Percentiles rank a stretch among this genome's conserved stretches.
Evolutionary conservation across 345 rosid genomes (phyloP).

Genomic region (Eutrema yunnanense): DNA sequence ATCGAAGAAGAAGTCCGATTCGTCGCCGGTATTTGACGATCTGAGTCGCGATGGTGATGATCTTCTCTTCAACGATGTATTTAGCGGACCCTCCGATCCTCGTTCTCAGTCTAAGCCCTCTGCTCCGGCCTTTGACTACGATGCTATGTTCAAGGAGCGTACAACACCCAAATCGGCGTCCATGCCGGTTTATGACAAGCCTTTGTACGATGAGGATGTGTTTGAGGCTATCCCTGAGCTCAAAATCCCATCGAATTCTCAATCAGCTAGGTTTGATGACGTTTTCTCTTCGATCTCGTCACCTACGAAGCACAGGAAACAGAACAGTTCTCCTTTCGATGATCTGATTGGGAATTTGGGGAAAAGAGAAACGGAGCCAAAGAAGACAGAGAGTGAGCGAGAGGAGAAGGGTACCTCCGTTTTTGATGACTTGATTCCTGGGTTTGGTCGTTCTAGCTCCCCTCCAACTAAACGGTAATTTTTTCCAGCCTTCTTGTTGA

Average conservation of each 20-base stretch:
- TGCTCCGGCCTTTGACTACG: slow-evolving; percentile 41
- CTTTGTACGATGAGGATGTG: slow-evolving; percentile 68
- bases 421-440: slow-evolving; percentile 72
- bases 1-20: slow-evolving; percentile 21
- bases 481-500: neutral
- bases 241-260: slow-evolving; percentile 38
- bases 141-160: slow-evolving; percentile 41
- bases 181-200: slow-evolving; percentile 59
- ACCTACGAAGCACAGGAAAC: slow-evolving; percentile 24
- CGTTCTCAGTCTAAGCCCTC: slow-evolving; percentile 5
- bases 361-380: slow-evolving; percentile 24
- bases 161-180: slow-evolving; percentile 28
- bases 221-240: slow-evolving; percentile 66
- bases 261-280: slow-evolving; percentile 37
- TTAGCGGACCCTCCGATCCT: slow-evolving; percentile 44
- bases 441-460: slow-evolving; percentile 60
- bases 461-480: slow-evolving; percentile 39
- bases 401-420: slow-evolving; percentile 31
- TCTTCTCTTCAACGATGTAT: slow-evolving; percentile 41
- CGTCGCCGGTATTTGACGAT: slow-evolving; percentile 45
- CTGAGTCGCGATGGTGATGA: slow-evolving; percentile 17
- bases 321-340: slow-evolving; percentile 40
- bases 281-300: slow-evolving; percentile 36
- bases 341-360: slow-evolving; percentile 53
- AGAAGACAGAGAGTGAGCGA: slow-evolving; percentile 26